phyloP scores from a whole-genome alignment of 2,329 filamentous ascomycete species.

The Penicillium sp. region DNA sequence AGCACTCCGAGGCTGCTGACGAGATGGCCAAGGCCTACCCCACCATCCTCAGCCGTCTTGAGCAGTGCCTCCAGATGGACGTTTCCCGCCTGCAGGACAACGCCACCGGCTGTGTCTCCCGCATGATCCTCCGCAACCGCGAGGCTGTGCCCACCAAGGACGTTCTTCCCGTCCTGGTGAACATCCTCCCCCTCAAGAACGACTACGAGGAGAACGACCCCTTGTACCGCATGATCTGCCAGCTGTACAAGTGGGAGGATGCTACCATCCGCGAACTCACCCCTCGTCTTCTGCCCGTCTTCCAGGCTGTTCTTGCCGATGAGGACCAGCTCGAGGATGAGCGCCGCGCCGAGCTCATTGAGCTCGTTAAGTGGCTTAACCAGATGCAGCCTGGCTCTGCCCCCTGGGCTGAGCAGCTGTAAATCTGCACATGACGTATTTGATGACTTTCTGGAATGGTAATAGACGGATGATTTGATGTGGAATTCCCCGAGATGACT shows the following conservation, averaged over 20 bases:
- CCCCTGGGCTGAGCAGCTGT: constrained; percentile 42
- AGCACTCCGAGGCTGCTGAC: constrained; percentile 72
- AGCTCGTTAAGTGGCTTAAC: constrained; percentile 51
- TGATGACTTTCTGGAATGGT: constrained; percentile 18
- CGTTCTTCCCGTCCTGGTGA: constrained; percentile 77
- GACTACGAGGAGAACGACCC: constrained; percentile 97
- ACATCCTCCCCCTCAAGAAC: constrained; percentile 81
- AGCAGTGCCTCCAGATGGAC: constrained; percentile 75
- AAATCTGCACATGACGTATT: constrained; percentile 10
- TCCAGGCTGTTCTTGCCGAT: constrained; percentile 49
- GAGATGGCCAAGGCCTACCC: constrained; percentile 74
- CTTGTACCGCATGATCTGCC: constrained; percentile 85
- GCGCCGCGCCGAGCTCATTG: constrained; percentile 46
- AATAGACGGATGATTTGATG: constrained; percentile 28
- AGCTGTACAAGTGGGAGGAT: constrained; percentile 63
- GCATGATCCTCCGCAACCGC: constrained; percentile 90
- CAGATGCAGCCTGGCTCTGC: constrained; percentile 43
- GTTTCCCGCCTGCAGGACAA: constrained; percentile 88
- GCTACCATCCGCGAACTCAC: constrained; percentile 47
- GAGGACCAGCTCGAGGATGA: constrained; percentile 51
- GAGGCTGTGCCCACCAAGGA: constrained; percentile 76
- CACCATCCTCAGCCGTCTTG: constrained; percentile 79
- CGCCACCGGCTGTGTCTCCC: constrained; percentile 82
- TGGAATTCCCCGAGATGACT: constrained; percentile 26
- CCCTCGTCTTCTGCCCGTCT: constrained; percentile 47